Evolutionary conservation across 192 early-diverging fungal genomes (phyloP).

Genomic region (Backusella luteola): DNA sequence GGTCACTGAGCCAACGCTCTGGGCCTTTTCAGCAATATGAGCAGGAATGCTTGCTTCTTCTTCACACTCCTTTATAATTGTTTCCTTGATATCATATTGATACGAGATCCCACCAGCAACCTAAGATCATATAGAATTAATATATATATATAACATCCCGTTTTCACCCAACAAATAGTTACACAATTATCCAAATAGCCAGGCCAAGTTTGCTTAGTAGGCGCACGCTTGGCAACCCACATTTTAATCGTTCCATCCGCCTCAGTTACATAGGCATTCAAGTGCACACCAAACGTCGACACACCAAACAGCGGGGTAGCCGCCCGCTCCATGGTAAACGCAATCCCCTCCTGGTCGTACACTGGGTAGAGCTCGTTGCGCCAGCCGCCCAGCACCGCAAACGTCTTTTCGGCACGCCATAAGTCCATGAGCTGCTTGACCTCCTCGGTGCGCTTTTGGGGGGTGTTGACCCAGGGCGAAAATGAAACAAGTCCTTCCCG

Average conservation of each 20-base stretch:
- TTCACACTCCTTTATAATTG: constrained; percentile 82
- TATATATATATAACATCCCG: neutral
- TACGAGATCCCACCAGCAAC: constrained; percentile 80
- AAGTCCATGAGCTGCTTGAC: constrained; percentile 38
- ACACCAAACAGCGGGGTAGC: constrained; percentile 81
- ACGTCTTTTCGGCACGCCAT: constrained; percentile 37
- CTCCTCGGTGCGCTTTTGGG: constrained; percentile 28
- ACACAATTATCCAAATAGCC: constrained; percentile 74
- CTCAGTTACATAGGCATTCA: constrained; percentile 73
- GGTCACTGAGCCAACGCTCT: constrained; percentile 60
- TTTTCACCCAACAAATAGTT: neutral
- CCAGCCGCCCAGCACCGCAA: constrained; percentile 60
- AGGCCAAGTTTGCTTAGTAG: constrained; percentile 85
- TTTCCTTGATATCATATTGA: constrained; percentile 54
- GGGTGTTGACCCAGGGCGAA: constrained; percentile 27
- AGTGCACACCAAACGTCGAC: constrained; percentile 83
- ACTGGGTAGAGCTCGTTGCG: constrained; percentile 83
- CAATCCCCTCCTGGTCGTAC: constrained; percentile 53
- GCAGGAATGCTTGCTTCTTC: constrained; percentile 83
- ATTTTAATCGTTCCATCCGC: constrained; percentile 54
- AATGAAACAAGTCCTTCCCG: constrained; percentile 37
- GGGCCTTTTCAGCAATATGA: constrained; percentile 47
- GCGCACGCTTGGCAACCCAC: constrained; percentile 85
- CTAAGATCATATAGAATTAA: constrained; percentile 14
- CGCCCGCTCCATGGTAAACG: constrained; percentile 76